These are phyloP conservation scores for Eucalyptus sp. DNA, from an alignment of 345 rosid species.

Conservation along the genomic window DNA sequence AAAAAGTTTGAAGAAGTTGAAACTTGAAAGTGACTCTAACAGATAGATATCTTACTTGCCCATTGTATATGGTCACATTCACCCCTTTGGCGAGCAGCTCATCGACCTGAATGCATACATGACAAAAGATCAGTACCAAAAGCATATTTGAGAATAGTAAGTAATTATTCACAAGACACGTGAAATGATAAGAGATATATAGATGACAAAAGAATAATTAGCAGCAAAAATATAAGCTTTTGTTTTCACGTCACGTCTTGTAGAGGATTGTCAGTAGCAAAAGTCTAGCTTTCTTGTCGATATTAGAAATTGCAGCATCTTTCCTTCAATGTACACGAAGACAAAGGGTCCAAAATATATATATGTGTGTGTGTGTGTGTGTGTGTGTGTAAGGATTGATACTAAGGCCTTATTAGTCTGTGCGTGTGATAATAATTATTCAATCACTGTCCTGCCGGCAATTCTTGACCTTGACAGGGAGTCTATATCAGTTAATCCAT, in stretches of 20 bases:
- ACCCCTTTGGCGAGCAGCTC: slow-evolving; percentile 66
- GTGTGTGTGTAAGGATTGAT: neutral
- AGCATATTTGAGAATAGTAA: neutral
- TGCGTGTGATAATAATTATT: neutral
- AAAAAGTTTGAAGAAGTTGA: neutral
- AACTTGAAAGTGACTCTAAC: neutral
- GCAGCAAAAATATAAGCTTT: neutral
- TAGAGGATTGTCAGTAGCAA: neutral
- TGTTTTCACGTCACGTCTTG: neutral
- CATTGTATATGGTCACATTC: slow-evolving; percentile 75
- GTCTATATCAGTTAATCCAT: neutral
- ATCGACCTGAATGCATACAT: slow-evolving; percentile 37
- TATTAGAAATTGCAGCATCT: neutral
- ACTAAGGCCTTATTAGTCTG: neutral
- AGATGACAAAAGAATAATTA: neutral
- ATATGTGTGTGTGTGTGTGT: too few relatives aligned
- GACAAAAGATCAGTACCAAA: neutral
- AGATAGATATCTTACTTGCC: slow-evolving; percentile 54
- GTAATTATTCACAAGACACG: neutral
- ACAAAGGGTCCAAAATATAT: neutral
- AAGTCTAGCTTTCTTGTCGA: neutral
- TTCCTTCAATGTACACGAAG: neutral
- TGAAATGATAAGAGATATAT: neutral
- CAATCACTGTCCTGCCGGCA: neutral
- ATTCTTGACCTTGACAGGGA: neutral